Base-by-base conservation (phyloP, 2,329 filamentous ascomycete genomes). In the Monosporascus sp. region DNA sequence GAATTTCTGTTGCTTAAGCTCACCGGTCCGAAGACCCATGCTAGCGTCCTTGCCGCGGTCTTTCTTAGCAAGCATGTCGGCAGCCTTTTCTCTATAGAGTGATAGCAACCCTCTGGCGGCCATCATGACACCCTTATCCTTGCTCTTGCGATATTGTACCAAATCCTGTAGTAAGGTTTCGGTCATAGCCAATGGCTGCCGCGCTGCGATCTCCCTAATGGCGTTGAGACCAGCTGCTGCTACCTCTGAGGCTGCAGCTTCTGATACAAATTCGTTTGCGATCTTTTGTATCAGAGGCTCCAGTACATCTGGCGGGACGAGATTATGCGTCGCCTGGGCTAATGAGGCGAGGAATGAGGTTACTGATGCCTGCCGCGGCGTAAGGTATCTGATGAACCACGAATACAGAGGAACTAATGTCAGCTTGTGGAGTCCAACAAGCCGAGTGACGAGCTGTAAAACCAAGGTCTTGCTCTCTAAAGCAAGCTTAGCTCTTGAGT, bases 41-140 rank as follows among this genome's bases (percentile, higher is more conserved):
- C 90, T 85, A 14, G 94, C 94, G 51, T 91, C 86, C 76, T 96
- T 96, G 64, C 94, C 94, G 63, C 94, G 84, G 68, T 97, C 94
- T 66, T 88, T 85, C 78, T 91, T 95, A 72, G 87, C 88, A 55
- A 99, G 76, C 74, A 97, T 82, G 61, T 96, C 90, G 0, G 94
- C 90, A 37, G 88, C 91, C 16, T 96, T 88, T 66, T 97, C 92
- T 61, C 94, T 81, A 76, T 96, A 99, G 6, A 99, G 78, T 24
- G 90, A 91, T 43, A 99, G 77, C 7, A 99, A 77, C 59, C 94
- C 93, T 70, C 94, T 93, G 16, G 93, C 91, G 7, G 94, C 94
- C 94, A 99, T 97, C 83, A 96, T 92, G n/a, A 94, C 90, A 55
- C 93, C 92, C 77, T 97, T 99, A 68, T 99, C 94, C 69, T 99